Base-by-base conservation (phyloP, 1,284 basidiomycete species). In the Trichosporon sp. region DNA sequence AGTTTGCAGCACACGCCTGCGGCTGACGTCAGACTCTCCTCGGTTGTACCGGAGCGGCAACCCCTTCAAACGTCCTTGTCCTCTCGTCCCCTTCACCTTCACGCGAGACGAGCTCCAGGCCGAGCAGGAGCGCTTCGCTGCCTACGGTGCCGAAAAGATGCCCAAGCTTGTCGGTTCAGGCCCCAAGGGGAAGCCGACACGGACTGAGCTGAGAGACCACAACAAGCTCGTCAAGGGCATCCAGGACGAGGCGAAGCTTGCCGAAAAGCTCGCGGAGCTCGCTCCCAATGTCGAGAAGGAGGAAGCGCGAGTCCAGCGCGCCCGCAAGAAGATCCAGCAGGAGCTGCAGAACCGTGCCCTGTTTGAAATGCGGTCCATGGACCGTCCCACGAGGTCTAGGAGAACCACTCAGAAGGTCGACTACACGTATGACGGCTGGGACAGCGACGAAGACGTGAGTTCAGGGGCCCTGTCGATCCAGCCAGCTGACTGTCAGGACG, bases 51-150 rank as follows among this genome's bases (percentile, higher is more conserved):
- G 73, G 29, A 82, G 80, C 21, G 78, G 80, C 9, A 83, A 83
- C 70, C 82, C 82, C 7, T 83, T 78, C 76, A 83, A 83, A 64
- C 77, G 81, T 1, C 79, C 77, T 0, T 83, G 80, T 66, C 81
- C 81, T 0, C 70, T 83, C 31, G 65, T 72, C 21, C 68, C 75
- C 27, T 69, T 79, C 62, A 73, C 77, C 7, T 65, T 72, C 8
- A 77, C 74, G 8, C 72, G 75, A 60, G 69, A 71, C 35, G 75
- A 81, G 32, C 73, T 81, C 12, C 64, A 75, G 27, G 68, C 68
- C 3, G 70, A 75, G 42, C 70, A 77, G 4, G 73, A 68, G 11
- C 38, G 70, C 12, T 75, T 75, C 62, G 72, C 70, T 5, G 68
- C 64, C 7, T 70, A 78, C 62, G 75, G 75, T 27, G 68, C 62